Conservation (phyloP, 1,284 basidiomycete species). For the Moesziomyces parantarcticus region DNA sequence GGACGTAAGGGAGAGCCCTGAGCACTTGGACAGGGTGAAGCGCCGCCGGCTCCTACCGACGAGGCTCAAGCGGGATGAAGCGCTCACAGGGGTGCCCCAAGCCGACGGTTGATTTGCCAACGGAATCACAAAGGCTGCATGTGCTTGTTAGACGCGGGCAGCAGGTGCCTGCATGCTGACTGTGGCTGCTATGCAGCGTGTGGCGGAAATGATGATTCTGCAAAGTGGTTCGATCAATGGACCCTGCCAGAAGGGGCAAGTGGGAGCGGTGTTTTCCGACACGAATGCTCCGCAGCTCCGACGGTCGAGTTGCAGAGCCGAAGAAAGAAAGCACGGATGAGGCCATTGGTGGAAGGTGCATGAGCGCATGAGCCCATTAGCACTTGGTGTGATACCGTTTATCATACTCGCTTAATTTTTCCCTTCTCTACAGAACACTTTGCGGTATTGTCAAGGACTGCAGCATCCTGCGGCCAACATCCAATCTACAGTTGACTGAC, state of each 20-base stretch:
- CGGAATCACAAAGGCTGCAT: not conserved
- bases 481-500: too few relatives aligned
- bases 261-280: too few relatives aligned
- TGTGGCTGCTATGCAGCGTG: not conserved
- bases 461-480: too few relatives aligned
- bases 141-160: not conserved
- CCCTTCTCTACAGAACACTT: constrained; percentile 4
- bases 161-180: too few relatives aligned
- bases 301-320: constrained; percentile 13
- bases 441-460: not conserved
- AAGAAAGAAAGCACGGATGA: not conserved
- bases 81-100: too few relatives aligned
- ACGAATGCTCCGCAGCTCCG: constrained; percentile 25
- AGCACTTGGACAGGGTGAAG: not conserved
- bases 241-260: too few relatives aligned
- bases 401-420: constrained; percentile 3
- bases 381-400: not conserved
- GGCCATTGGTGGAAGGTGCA: not conserved
- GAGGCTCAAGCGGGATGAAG: too few relatives aligned
- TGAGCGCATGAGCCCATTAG: too few relatives aligned
- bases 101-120: too few relatives aligned
- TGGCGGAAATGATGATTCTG: not conserved
- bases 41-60: too few relatives aligned
- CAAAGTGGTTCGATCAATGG: not conserved
- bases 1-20: not conserved